These are phyloP conservation scores for Suillus bovinus DNA, from an alignment of 768 basidiomycete species.

Conservation along the genomic window DNA sequence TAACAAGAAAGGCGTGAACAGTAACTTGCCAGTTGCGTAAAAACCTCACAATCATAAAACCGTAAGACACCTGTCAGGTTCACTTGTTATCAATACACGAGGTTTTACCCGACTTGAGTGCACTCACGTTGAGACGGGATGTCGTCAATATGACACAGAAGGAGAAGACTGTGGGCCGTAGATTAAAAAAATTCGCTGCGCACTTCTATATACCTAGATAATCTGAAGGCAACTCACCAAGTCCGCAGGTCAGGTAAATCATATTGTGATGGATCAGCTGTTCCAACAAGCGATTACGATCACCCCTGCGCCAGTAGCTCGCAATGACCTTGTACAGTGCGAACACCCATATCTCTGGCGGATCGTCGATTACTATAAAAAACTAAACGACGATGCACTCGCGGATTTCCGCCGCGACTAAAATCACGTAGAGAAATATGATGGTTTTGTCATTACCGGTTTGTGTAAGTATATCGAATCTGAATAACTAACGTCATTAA, in stretches of 20 bases:
- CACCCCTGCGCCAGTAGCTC: background rate
- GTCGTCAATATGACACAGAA: background rate
- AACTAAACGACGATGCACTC: background rate
- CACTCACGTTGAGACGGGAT: background rate
- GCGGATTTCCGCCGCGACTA: background rate
- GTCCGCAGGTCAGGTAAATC: conserved; percentile 1
- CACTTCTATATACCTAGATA: no score
- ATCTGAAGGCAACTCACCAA: background rate
- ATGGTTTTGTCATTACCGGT: background rate
- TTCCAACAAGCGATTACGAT: background rate
- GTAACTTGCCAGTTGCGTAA: conserved; percentile 4
- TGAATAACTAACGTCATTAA: no score
- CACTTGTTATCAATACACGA: background rate
- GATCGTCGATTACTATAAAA: background rate
- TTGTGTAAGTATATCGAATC: background rate
- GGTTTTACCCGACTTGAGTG: background rate
- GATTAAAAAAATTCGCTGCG: background rate
- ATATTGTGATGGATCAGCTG: background rate
- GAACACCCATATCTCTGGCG: conserved; percentile 2
- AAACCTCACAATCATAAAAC: conserved; percentile 7
- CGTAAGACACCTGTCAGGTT: background rate
- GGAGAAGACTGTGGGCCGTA: background rate
- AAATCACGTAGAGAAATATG: conserved; percentile 1
- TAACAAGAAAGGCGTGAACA: conserved; percentile 6
- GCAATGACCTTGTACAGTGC: background rate